Base-by-base conservation (phyloP, 495 filamentous ascomycete genomes). In the Cercophora samala region DNA sequence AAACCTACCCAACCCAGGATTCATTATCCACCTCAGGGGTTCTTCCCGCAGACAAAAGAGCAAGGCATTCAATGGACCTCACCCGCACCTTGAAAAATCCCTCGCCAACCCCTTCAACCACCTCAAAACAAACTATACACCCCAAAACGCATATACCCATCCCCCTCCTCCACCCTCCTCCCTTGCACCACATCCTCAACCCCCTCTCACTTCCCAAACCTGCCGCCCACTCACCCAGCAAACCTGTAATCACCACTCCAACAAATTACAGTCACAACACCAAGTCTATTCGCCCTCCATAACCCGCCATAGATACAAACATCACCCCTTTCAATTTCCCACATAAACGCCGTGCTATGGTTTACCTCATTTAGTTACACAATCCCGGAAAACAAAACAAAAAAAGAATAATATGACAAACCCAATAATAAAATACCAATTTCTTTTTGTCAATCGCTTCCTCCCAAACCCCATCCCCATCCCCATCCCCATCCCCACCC, bases 301-400 rank as follows among this genome's bases (percentile, higher is more conserved):
- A 11, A 13, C 13, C 37, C 37, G n/a, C 37, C 13, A 46, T 17
- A 46, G 22, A 24, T 58, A 51, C 21, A 51, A 63, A 60, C 24
- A 65, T 21, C 55, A 15, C 23, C 46, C n/a, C 29, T 61, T 51
- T 22, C 37, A 62, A 58, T 61, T 13, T 13, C 68, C 63, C 60
- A 63, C 61, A 66, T 72, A 74, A 56, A 56, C 72, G 72, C 72
- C 72, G 61, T 74, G 72, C 72, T 72, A 74, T 74, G 70, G 64
- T 67, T 64, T 55, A n/a, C 29, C 54, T 13, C 37, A n/a, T 64
- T n/a, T 61, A 58, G 24, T 56, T 64, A 61, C 55, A 26, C 55
- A 26, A 66, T 13, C 58, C 32, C 61, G 24, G 51, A 62, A 24
- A 51, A 65, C 13, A 56, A 42, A 15, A 56, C 62, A 37, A 60